Base-by-base conservation (phyloP, 768 basidiomycete species). In the Kwoniella sp. region DNA sequence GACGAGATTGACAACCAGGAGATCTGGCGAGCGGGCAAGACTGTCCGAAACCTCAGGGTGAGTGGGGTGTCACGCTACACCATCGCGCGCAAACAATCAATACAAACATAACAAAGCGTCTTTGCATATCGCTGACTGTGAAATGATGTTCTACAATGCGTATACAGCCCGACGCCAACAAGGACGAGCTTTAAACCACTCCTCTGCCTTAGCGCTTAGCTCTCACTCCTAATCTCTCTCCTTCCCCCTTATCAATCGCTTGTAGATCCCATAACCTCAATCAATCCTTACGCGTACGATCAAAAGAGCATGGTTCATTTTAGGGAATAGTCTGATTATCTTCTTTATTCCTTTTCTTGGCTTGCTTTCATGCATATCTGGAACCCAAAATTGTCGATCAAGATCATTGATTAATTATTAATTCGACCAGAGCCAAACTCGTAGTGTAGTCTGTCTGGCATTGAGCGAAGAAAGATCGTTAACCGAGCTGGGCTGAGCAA, bases 1-100 rank as follows among this genome's bases (percentile, higher is more conserved):
- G 89, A 87, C 78, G 92, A 91, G 82, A 98, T 99, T 77, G 89
- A 98, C 83, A 88, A 92, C 82, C 95, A 97, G 83, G 95, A 97
- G 85, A 97, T 98, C 82, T 98, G 95, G 95, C 85, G 92, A 66
- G 94, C 95, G 69, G 93, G 93, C 83, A 93, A 95, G 86, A 87
- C 87, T 66, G 94, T 98, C 58, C 89, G 94, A 66, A 89, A 89
- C 17, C 83, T 95, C 79, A 66, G 79, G 63, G 76, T 78, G 70
- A 73, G 76, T 74, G 15, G 1, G 12, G 4, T 4, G 20, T 22
- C 52, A 8, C 51, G 2, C 23, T 13, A 5, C 34, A 5, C 34
- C 34, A 34, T 13, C n/a, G n/a, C n/a, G n/a, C n/a, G n/a, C n/a
- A n/a, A n/a, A n/a, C n/a, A n/a, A n/a, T n/a, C 31, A 12, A 13